A percentile compares a stretch with the other conserved stretches of the same genome.
Conservation (phyloP, 2,329 filamentous ascomycete species). For the Fonsecaea pedrosoi region DNA sequence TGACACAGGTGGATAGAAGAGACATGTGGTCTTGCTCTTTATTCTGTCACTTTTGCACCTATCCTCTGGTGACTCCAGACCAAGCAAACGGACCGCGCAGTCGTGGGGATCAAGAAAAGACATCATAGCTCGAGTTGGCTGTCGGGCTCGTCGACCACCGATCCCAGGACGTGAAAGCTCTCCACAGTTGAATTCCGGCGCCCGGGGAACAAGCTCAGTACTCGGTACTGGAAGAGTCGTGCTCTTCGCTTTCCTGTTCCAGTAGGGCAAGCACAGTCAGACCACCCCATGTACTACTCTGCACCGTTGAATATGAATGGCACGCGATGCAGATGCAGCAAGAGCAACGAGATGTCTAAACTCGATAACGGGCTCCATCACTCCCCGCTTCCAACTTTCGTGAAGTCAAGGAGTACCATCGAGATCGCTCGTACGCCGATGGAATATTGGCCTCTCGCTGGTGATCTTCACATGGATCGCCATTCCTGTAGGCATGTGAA, state of each 20-base stretch:
- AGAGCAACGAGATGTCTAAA: background rate
- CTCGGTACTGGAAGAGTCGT: background rate
- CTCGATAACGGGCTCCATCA: background rate
- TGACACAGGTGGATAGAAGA: background rate
- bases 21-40: background rate
- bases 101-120: background rate
- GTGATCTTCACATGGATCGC: background rate
- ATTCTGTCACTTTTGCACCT: background rate
- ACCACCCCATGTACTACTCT: background rate
- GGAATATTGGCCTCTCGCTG: background rate
- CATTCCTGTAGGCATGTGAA: background rate
- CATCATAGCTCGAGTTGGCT: background rate
- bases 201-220: background rate
- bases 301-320: background rate
- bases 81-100: background rate
- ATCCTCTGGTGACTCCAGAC: background rate
- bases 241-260: background rate
- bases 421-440: conserved; percentile 2
- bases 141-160: background rate
- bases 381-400: background rate
- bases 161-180: background rate
- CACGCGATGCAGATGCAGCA: background rate
- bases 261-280: background rate
- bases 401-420: background rate
- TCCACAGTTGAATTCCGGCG: background rate